Evolutionary conservation across 1,284 basidiomycete species (phyloP), one percentile per base, ranked within the genome.

Genomic region (Sphaerobolus stellatus): DNA sequence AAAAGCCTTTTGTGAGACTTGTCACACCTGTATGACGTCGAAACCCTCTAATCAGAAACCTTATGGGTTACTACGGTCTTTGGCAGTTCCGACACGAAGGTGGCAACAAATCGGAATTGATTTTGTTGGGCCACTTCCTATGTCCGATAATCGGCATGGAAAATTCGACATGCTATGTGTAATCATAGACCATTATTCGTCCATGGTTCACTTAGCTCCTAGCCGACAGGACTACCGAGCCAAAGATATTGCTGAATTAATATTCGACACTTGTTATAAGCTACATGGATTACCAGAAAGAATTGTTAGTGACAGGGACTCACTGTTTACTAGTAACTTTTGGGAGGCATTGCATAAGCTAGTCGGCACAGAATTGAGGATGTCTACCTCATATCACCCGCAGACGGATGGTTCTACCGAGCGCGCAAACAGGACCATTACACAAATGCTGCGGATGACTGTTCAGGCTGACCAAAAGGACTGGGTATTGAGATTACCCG

Each of bases 81-180:
- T 75, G 0, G 16, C 52, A 0, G 58, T 75, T 1, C 72, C 73
- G 0, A 45, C 31, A 0, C 33, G 55, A 3, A 72, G 73, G 6
- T 76, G 74, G 72, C 64, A 73, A 46, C 51, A 61, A 0, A 69
- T 79, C 1, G 69, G 70, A 0, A 69, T 79, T 5, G 76, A 80
- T 50, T 77, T 78, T 51, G 68, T 79, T 3, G 70, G 72, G 3
- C 72, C 70, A 0, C 54, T 76, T 6, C 72, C 68, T 0, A 49
- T 60, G 11, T 71, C 70, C 0, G 52, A 58, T 18, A 66, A 61
- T 28, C 50, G 62, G 18, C 30, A 69, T 46, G 65, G 65, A 1
- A 50, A 58, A 3, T 72, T 61, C 50, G 68, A 74, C 51, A 56
- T 59, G 40, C 61, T 70, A 1, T 63, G 65, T 1, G 68, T 72